Base-by-base conservation (phyloP, 1,284 basidiomycete species). In the Puccinia triticina region DNA sequence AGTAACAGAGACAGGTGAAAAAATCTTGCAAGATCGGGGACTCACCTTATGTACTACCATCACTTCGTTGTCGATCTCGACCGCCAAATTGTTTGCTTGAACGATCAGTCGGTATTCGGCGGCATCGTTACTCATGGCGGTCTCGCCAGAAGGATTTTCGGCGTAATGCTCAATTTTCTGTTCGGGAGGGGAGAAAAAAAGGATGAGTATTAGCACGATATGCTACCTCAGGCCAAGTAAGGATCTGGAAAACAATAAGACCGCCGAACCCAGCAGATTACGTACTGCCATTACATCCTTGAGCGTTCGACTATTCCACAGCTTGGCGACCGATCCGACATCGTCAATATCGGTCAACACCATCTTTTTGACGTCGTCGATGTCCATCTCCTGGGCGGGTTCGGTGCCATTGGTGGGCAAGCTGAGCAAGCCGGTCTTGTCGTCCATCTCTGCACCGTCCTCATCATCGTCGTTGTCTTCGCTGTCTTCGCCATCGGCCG, bases 1-100 rank as follows among this genome's bases (percentile, higher is more conserved):
- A 74, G 34, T 29, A 46, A 23, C 26, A 66, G 18, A 67, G 16
- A 16, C 7, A 18, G 77, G 10, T 5, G 26, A 73, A 57, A 32
- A 66, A 67, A 8, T 0, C 34, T 29, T 14, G 55, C n/a, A 29
- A 67, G 26, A 84, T 72, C 83, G 73, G 80, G 83, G 80, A 46
- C 86, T 87, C 84, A 85, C 94, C 90, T 99, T 99, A 89, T 99
- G 95, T 0, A 98, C 96, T 37, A 99, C 90, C 83, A 99, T 90
- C 82, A 98, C 94, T 88, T 99, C 97, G 85, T 99, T 99, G 88
- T 99, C 97, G 0, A 99, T 92, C 85, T 99, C 97, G 26, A 99
- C 97, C 0, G 95, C 95, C 83, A 98, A 89, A 88, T 99, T 99
- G 89, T 99, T 99, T 18, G 96, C 94, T 84, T 94, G 92, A 2